Evolutionary conservation across 2,329 filamentous ascomycete species (phyloP), one percentile per base, ranked within the genome.

Genomic region (Talaromyces verruculosus): DNA sequence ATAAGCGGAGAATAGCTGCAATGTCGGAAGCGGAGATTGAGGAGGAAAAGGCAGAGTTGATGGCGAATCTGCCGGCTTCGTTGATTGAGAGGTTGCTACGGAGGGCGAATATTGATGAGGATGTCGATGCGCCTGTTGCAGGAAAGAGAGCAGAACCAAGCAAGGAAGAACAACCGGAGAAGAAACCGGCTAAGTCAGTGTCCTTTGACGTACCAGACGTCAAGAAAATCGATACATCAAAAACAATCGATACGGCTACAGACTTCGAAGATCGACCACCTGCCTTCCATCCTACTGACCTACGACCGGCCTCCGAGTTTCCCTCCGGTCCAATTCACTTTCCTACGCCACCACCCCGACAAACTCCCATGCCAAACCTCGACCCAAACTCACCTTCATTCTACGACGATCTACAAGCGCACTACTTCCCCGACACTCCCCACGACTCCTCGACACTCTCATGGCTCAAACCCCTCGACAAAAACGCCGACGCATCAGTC

Each of bases 371-470:
- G 73, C 90, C 91, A 11, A 89, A 92, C 67, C 89, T 98, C 69
- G 92, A 98, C 76, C 93, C 93, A 0, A 83, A 87, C 43, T 91
- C 93, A 67, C 89, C 91, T 0, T 84, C 92, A 73, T 98, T 98
- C 80, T 88, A 98, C 66, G 80, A 87, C 57, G 89, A 91, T 65
- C 87, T 99, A 5, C 93, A 97, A 82, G 81, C 88, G 25, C 97
- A 97, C 78, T 99, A 97, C 84, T 99, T 97, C 79, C 93, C 95
- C 13, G 87, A 88, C 68, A 88, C 97, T 0, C 88, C 93, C 1
- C 88, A 93, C 64, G 92, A 97, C 77, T 93, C 93, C 0, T 88
- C 89, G 66, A 90, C 91, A 63, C 87, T 97, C 3, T 91, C 92
- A 22, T 99, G 94, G 94, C 95, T 98, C 86, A 88, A 89, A 61